These are phyloP conservation scores for Aurifilum marmelostoma DNA, from an alignment of 2,329 filamentous ascomycete genomes.

Conservation along the genomic window DNA sequence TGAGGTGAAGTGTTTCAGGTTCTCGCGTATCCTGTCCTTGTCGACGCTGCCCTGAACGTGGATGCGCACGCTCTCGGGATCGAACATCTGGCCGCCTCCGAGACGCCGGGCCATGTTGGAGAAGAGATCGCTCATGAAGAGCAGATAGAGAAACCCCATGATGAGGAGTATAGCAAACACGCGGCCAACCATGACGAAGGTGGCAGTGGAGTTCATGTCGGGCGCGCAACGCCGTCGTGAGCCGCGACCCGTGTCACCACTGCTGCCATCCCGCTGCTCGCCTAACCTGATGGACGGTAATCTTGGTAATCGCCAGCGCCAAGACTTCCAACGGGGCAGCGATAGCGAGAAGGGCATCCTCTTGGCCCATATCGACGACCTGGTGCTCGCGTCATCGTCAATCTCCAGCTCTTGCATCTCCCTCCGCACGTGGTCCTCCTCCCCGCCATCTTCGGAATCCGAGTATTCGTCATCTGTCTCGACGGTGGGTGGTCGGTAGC, in stretches of 20 bases:
- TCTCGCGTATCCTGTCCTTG: conserved; percentile 68
- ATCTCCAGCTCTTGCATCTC: conserved; percentile 92
- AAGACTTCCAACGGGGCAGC: conserved; percentile 58
- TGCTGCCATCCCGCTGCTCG: conserved; percentile 29
- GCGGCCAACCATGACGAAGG: conserved; percentile 69
- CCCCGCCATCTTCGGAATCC: conserved; percentile 48
- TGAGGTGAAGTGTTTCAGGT: conserved; percentile 75
- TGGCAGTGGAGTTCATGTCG: conserved; percentile 46
- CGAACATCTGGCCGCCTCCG: conserved; percentile 72
- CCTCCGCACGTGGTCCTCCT: conserved; percentile 70
- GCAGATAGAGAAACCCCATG: conserved; percentile 75
- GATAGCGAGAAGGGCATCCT: conserved; percentile 57
- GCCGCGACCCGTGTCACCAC: conserved; percentile 32
- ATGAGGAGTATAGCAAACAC: conserved; percentile 76
- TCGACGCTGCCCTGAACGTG: conserved; percentile 77
- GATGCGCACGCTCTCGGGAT: conserved; percentile 78
- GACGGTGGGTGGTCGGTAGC: conserved; percentile 81
- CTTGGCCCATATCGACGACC: conserved; percentile 57
- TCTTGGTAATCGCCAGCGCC: conserved; percentile 56
- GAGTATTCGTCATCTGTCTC: conserved; percentile 73
- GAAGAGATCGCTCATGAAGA: conserved; percentile 87
- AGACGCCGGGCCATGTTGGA: conserved; percentile 65
- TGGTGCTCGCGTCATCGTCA: conserved; percentile 37
- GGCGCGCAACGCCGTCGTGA: conserved; percentile 37
- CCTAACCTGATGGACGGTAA: conserved; percentile 50